Conservation (phyloP, 2,329 filamentous ascomycete species). For the Colletotrichum euphorbiae region DNA sequence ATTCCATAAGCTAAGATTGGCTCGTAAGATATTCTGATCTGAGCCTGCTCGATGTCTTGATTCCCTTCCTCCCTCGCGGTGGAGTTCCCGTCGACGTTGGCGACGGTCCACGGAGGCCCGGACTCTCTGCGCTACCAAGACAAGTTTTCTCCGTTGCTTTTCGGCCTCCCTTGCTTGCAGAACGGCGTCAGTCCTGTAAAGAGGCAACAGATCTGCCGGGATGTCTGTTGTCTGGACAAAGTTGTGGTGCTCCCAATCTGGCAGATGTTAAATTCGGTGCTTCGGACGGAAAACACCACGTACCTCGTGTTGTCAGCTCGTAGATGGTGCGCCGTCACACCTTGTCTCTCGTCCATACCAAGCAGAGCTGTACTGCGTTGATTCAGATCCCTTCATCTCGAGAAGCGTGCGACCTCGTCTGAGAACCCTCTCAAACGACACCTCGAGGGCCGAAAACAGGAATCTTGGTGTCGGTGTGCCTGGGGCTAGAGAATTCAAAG, state of each 20-base stretch:
- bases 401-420: slow-evolving; percentile 7
- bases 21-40: not conserved
- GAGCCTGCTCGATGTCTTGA: slow-evolving; percentile 14
- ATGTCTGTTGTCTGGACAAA: slow-evolving; percentile 25
- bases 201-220: not conserved
- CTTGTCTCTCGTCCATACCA: slow-evolving; percentile 35
- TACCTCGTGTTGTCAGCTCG: not conserved
- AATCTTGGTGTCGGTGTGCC: slow-evolving; percentile 3
- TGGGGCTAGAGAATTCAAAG: not conserved
- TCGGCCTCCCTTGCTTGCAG: slow-evolving; percentile 23
- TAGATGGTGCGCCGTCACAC: slow-evolving; percentile 24
- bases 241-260: slow-evolving; percentile 16
- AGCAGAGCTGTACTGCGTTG: slow-evolving; percentile 19
- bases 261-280: not conserved
- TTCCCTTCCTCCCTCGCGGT: slow-evolving; percentile 9
- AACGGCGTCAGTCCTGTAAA: slow-evolving; percentile 12
- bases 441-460: slow-evolving; percentile 14
- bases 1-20: slow-evolving; percentile 20
- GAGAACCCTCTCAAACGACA: not conserved
- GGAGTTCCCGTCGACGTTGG: not conserved
- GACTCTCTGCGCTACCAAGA: slow-evolving; percentile 1
- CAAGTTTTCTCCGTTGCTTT: slow-evolving; percentile 26
- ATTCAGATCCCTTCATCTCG: slow-evolving; percentile 30
- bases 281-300: slow-evolving; percentile 12
- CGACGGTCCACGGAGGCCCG: not conserved